phyloP scores from a whole-genome alignment of 2,329 filamentous ascomycete species.

The Pseudogymnoascus sp. region DNA sequence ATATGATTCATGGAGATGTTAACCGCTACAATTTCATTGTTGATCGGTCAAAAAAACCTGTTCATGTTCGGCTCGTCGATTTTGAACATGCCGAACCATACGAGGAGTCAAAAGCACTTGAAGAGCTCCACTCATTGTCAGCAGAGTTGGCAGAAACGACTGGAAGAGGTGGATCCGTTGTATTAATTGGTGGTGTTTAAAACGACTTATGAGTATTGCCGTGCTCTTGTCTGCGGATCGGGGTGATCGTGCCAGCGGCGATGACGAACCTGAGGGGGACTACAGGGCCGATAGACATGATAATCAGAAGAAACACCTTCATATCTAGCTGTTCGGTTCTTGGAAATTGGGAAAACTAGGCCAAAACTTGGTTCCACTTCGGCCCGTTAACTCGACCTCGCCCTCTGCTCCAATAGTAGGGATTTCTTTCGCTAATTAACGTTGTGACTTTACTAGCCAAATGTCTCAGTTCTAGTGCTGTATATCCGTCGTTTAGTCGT shows the following conservation, averaged over 20 bases:
- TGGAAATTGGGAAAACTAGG: neutral
- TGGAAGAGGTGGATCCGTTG: slow-evolving; percentile 9
- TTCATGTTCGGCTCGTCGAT: slow-evolving; percentile 11
- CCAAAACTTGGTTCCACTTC: neutral
- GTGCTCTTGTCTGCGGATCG: neutral
- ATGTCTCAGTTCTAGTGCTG: neutral
- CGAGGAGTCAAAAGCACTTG: slow-evolving; percentile 9
- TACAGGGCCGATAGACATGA: neutral
- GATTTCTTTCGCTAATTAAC: neutral
- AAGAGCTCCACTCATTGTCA: slow-evolving; percentile 10
- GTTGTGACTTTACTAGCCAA: neutral
- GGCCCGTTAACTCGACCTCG: neutral
- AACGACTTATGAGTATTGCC: neutral
- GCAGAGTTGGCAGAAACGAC: slow-evolving; percentile 11
- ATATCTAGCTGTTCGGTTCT: neutral
- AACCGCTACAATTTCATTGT: slow-evolving; percentile 11
- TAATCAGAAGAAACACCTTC: neutral
- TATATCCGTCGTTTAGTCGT: neutral
- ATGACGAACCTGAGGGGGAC: neutral
- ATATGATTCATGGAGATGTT: slow-evolving; percentile 13
- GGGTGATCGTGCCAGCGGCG: neutral
- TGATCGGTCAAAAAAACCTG: slow-evolving; percentile 8
- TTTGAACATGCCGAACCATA: slow-evolving; percentile 11
- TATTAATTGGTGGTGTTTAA: slow-evolving; percentile 5
- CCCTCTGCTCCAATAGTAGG: neutral